Evolutionary conservation across 2,329 filamentous ascomycete genomes (phyloP), one percentile per base, ranked within the genome.

Genomic region (Hypoxylon sp.): DNA sequence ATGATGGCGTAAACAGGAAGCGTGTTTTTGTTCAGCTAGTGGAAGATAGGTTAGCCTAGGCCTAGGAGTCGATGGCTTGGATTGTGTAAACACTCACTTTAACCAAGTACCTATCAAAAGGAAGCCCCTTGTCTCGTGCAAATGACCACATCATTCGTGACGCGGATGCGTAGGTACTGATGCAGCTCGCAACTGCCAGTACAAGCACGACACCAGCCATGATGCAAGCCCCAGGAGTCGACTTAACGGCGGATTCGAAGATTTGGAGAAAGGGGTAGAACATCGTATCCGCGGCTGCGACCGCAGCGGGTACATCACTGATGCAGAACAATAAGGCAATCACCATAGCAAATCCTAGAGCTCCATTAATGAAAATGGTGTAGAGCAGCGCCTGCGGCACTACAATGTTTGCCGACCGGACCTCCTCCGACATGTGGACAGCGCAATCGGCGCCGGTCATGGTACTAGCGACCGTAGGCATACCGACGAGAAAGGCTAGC

Each of bases 401-500:
- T 1, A 73, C 68, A 0, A 63, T 36, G 14, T 69, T 51, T 4
- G 73, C 72, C 7, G 58, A 45, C 13, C 67, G 68, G 6, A 74
- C 70, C 52, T 74, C 73, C 30, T 74, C 67, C 10, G 71, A 68
- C 73, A 74, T 74, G 38, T 74, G 71, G 2, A 74, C 71, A 3
- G 69, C 69, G 36, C 69, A 72, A 41, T 73, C 70, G 7, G 70
- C 70, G 3, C 72, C 69, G 2, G 65, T 45, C 0, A 73, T 60
- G 9, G 69, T 51, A 3, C 56, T 55, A 4, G 60, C 60, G 2
- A 70, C 45, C 9, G 52, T 46, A 2, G 70, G 61, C 2, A 71
- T 21, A 6, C 67, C 67, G 7, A 72, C 61, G 10, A 70, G 25
- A 64, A 83, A 86, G 1, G 83, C 81, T 6, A 85, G 49, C 0